A percentile compares a stretch with the other conserved stretches of the same genome.
Conservation (phyloP, 2,329 filamentous ascomycete genomes). For the Ophiosphaerella herpotricha region DNA sequence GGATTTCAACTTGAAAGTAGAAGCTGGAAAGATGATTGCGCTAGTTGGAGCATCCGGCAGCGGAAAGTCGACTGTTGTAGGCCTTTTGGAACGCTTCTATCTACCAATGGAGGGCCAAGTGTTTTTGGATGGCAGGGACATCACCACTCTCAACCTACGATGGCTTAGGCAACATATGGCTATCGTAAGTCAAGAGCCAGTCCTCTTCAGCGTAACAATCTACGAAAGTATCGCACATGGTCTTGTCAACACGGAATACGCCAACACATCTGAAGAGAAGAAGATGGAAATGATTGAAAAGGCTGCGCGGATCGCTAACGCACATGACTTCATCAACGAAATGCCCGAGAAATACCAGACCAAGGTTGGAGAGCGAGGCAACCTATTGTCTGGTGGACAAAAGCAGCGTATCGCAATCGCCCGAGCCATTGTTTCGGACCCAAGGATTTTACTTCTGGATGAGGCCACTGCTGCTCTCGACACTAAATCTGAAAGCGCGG, state of each 20-base stretch:
- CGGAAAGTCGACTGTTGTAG: constrained; percentile 93
- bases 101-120: constrained; percentile 81
- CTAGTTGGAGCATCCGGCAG: constrained; percentile 92
- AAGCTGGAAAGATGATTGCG: constrained; percentile 89
- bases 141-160: constrained; percentile 78
- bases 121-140: constrained; percentile 80
- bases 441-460: constrained; percentile 88
- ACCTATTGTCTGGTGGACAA: constrained; percentile 90
- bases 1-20: constrained; percentile 76
- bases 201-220: constrained; percentile 87
- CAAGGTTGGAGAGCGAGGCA: constrained; percentile 92
- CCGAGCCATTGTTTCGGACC: constrained; percentile 85
- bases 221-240: constrained; percentile 89
- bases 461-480: constrained; percentile 94
- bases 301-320: constrained; percentile 89
- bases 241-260: constrained; percentile 79
- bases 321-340: constrained; percentile 83
- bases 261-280: constrained; percentile 67
- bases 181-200: constrained; percentile 90
- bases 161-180: constrained; percentile 94
- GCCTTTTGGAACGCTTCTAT: constrained; percentile 92
- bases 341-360: constrained; percentile 92
- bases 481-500: constrained; percentile 90
- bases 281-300: constrained; percentile 73
- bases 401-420: constrained; percentile 97